A percentile compares a stretch with the other conserved stretches of the same genome.
These are phyloP conservation scores for Colletotrichum lini DNA, from an alignment of 2,329 filamentous ascomycete species.

Conservation along the genomic window DNA sequence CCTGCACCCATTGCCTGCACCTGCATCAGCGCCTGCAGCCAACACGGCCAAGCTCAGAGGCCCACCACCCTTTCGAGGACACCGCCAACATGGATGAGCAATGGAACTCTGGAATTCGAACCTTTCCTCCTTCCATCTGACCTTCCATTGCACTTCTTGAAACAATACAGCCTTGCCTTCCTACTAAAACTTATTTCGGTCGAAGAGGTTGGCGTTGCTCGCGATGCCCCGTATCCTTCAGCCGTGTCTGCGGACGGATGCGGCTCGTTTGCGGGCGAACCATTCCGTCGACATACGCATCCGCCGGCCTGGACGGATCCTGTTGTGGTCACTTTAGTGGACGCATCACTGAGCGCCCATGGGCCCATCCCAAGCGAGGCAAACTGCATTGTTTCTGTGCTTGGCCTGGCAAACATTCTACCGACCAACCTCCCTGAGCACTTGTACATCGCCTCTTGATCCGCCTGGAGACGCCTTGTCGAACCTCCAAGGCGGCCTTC, in stretches of 20 bases:
- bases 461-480: neutral
- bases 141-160: conserved; percentile 40
- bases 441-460: neutral
- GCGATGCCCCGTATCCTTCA: neutral
- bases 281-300: neutral
- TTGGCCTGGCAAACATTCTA: conserved; percentile 5
- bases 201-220: neutral
- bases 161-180: neutral
- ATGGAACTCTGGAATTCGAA: conserved; percentile 29
- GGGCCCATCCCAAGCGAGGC: neutral
- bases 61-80: conserved; percentile 18
- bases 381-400: conserved; percentile 4
- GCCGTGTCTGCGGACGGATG: neutral
- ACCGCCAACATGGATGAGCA: conserved; percentile 19
- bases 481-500: neutral
- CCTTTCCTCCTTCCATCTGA: conserved; percentile 30
- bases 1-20: conserved; percentile 13
- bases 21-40: neutral
- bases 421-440: neutral
- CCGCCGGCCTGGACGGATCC: neutral
- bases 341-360: neutral
- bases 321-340: neutral
- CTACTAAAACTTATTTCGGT: neutral
- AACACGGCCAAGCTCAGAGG: conserved; percentile 28
- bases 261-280: neutral